A percentile compares a stretch with the other conserved stretches of the same genome.
Evolutionary conservation across 495 filamentous ascomycete species (phyloP).

Genomic region (Penicillium daleae): DNA sequence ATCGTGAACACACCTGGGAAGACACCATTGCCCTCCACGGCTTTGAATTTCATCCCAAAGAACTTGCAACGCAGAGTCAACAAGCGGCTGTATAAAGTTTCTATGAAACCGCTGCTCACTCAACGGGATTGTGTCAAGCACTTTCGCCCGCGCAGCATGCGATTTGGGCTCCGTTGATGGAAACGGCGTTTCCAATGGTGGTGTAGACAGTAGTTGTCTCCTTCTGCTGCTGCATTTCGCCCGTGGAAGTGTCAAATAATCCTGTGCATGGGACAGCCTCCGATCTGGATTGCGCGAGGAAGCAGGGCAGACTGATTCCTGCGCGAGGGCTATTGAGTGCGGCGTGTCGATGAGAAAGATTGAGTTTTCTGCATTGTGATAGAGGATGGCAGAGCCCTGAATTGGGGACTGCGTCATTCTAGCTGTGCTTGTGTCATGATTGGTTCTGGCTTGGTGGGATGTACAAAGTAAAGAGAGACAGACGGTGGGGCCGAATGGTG

Average conservation of each 20-base stretch:
- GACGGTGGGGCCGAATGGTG: neutral
- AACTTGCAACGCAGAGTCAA: constrained; percentile 30
- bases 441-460: neutral
- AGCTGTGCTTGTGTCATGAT: neutral
- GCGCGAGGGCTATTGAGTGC: constrained; percentile 56
- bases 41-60: constrained; percentile 27
- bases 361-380: constrained; percentile 47
- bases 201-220: constrained; percentile 36
- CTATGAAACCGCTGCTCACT: constrained; percentile 37
- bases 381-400: constrained; percentile 47
- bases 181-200: constrained; percentile 39
- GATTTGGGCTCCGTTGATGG: constrained; percentile 49
- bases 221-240: neutral
- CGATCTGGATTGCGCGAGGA: neutral
- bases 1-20: constrained; percentile 27
- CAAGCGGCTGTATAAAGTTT: constrained; percentile 33
- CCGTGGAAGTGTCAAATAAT: neutral
- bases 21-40: constrained; percentile 44
- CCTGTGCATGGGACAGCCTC: constrained; percentile 4
- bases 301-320: constrained; percentile 26
- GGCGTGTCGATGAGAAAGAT: constrained; percentile 67
- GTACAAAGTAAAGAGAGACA: neutral
- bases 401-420: constrained; percentile 11
- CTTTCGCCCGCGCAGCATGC: constrained; percentile 38
- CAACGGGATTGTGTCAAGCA: constrained; percentile 36